Percentiles rank a stretch among this genome's conserved stretches.
phyloP scores from a whole-genome alignment of 352 stramenopile species.

The Phytophthora multivora region DNA sequence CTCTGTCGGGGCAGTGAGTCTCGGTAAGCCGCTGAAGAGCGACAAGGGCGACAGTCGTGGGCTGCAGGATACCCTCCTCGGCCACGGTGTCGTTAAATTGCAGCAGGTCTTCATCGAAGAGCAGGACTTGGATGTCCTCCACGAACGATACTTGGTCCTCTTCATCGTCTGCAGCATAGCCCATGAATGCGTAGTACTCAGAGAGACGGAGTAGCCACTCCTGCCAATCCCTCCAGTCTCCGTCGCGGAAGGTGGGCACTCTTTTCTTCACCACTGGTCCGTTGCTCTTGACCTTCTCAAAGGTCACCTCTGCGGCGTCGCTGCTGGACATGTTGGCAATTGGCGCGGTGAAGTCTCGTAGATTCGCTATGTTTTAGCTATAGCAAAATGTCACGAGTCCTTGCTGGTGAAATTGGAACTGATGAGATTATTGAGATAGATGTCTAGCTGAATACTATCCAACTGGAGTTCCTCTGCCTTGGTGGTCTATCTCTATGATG shows the following conservation, averaged over 20 bases:
- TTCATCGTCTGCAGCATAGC: background rate
- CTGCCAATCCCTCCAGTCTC: background rate
- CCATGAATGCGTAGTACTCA: background rate
- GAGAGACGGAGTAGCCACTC: background rate
- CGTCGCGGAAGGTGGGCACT: background rate
- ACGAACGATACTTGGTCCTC: background rate
- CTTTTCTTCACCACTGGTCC: background rate
- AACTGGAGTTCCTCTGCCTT: background rate
- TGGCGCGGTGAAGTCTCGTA: background rate
- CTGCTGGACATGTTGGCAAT: background rate
- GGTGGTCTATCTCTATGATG: background rate
- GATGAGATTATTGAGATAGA: background rate
- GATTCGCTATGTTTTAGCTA: no score
- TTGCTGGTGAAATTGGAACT: background rate
- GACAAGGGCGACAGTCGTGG: slow-evolving; percentile 1
- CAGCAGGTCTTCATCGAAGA: background rate
- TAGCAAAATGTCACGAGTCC: background rate
- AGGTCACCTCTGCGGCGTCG: background rate
- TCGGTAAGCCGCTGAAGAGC: background rate
- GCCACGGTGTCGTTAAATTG: background rate
- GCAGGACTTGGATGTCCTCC: background rate
- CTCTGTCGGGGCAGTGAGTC: slow-evolving; percentile 1
- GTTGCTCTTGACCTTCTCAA: background rate
- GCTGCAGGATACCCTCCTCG: slow-evolving; percentile 1
- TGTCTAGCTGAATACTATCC: background rate